Percentiles rank a stretch among this genome's conserved stretches.
Conservation (phyloP, 1,284 basidiomycete species). For the Erythrobasidium hasegawianum region DNA sequence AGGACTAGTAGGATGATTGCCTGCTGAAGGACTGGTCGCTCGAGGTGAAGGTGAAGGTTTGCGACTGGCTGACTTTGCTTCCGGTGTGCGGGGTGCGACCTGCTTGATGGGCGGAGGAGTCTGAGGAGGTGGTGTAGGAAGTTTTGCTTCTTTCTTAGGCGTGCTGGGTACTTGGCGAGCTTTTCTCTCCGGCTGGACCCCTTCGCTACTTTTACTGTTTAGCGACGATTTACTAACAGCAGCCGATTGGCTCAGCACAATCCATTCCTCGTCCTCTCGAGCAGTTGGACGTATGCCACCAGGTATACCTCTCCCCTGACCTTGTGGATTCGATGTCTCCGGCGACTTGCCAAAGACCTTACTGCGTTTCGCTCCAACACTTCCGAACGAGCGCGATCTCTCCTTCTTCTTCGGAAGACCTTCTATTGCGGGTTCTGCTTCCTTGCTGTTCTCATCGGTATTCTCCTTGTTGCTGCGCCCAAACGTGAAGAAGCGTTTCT, state of each 20-base stretch:
- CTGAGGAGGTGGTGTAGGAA: too few species aligned
- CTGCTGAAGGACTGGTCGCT: too few species aligned
- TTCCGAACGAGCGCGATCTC: neutral
- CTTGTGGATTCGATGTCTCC: neutral
- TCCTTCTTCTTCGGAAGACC: neutral
- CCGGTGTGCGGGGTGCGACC: too few species aligned
- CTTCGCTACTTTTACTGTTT: neutral
- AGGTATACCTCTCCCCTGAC: neutral
- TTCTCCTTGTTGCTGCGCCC: slow-evolving; percentile 1
- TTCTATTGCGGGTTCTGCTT: neutral
- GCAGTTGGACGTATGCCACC: neutral
- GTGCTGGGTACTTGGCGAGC: too few species aligned
- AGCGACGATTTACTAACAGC: neutral
- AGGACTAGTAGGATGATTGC: too few species aligned
- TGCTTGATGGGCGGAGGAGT: too few species aligned
- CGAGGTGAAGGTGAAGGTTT: too few species aligned
- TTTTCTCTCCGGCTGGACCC: too few species aligned
- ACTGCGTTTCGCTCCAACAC: neutral
- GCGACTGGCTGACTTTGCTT: too few species aligned
- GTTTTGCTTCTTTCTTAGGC: too few species aligned
- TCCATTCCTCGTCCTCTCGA: slow-evolving; percentile 2
- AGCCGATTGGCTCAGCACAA: neutral
- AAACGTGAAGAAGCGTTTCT: neutral
- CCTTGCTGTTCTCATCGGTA: neutral
- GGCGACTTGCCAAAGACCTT: neutral